Evolutionary conservation across 2,329 filamentous ascomycete genomes (phyloP).

Genomic region (Scytalidium lignicola): DNA sequence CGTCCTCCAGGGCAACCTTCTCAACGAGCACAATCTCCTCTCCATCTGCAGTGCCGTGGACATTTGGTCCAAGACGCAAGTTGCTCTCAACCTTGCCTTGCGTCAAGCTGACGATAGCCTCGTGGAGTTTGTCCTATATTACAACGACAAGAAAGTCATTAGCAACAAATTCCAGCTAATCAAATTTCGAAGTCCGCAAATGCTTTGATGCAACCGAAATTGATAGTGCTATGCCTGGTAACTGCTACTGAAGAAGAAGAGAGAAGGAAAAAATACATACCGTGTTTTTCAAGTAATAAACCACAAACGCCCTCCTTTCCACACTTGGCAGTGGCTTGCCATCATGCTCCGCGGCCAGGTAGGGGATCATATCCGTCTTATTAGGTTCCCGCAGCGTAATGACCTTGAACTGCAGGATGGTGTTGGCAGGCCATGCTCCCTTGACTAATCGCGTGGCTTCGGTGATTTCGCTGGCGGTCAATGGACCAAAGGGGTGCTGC

Average conservation of each 20-base stretch:
- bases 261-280: slow-evolving; percentile 33
- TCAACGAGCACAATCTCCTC: slow-evolving; percentile 57
- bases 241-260: not conserved
- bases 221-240: too few relatives aligned
- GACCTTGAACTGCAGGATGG: slow-evolving; percentile 56
- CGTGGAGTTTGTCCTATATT: slow-evolving; percentile 61
- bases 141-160: not conserved
- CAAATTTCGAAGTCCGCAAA: not conserved
- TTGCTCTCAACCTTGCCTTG: slow-evolving; percentile 48
- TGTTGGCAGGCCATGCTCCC: slow-evolving; percentile 48
- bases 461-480: slow-evolving; percentile 52
- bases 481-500: slow-evolving; percentile 54
- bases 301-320: slow-evolving; percentile 46
- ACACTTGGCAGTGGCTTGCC: slow-evolving; percentile 35
- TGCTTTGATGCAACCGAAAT: too few relatives aligned
- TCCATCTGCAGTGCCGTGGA: slow-evolving; percentile 54
- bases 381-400: slow-evolving; percentile 55
- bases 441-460: slow-evolving; percentile 44
- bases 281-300: slow-evolving; percentile 56
- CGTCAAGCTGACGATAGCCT: slow-evolving; percentile 50
- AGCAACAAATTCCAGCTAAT: slow-evolving; percentile 6
- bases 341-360: slow-evolving; percentile 42
- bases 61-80: slow-evolving; percentile 50
- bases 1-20: slow-evolving; percentile 47
- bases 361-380: slow-evolving; percentile 46